Percentiles rank a stretch among this genome's conserved stretches.
phyloP scores from a whole-genome alignment of 495 filamentous ascomycete genomes.

The Talaromyces adpressus region DNA sequence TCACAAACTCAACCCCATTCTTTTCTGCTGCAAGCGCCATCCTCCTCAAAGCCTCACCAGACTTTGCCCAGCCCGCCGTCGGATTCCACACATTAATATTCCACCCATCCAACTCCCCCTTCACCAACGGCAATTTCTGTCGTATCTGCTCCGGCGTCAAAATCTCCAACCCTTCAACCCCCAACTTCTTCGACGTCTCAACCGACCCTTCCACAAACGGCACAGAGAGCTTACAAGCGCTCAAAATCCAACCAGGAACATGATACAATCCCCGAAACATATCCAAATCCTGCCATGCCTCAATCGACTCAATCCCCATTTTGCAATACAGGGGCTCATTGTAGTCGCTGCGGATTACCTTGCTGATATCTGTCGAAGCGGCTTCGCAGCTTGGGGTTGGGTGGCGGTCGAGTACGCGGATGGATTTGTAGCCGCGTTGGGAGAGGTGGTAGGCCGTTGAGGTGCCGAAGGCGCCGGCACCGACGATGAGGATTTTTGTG shows the following conservation, averaged over 20 bases:
- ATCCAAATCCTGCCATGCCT: conserved; percentile 14
- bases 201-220: conserved; percentile 22
- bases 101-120: conserved; percentile 21
- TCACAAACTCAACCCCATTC: conserved; percentile 22
- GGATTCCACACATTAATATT: conserved; percentile 23
- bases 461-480: conserved; percentile 33
- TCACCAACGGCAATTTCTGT: conserved; percentile 17
- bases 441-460: conserved; percentile 35
- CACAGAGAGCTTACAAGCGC: conserved; percentile 14
- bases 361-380: conserved; percentile 23
- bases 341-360: conserved; percentile 26
- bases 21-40: conserved; percentile 19
- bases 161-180: conserved; percentile 13
- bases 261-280: conserved; percentile 25
- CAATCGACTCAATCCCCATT: conserved; percentile 17
- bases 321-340: conserved; percentile 19
- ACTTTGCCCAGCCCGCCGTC: conserved; percentile 23
- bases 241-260: conserved; percentile 23
- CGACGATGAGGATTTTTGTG: conserved; percentile 25
- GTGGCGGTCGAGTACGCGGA: conserved; percentile 27
- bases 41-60: conserved; percentile 18
- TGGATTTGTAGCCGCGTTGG: conserved; percentile 14
- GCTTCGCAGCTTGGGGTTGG: conserved; percentile 20
- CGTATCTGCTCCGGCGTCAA: conserved; percentile 18
- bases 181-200: conserved; percentile 15